Conservation (phyloP, 768 basidiomycete species). For the Clavaria fumosa region DNA sequence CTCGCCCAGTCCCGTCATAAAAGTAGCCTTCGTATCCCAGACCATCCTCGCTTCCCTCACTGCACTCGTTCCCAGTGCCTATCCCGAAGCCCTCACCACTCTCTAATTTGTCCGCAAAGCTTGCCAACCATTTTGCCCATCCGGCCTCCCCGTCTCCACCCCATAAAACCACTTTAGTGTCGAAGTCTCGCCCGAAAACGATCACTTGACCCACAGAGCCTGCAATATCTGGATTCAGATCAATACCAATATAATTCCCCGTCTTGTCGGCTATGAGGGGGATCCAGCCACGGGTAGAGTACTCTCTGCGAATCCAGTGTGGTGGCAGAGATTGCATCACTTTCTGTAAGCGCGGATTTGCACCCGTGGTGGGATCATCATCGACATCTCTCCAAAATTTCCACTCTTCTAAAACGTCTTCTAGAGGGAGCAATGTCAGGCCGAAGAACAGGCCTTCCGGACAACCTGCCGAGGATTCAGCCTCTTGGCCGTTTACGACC, state of each 20-base stretch:
- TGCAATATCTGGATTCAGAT: conserved; percentile 70
- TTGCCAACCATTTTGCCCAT: conserved; percentile 90
- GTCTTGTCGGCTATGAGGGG: conserved; percentile 87
- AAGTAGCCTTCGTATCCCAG: conserved; percentile 82
- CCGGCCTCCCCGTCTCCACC: conserved; percentile 79
- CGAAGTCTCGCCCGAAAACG: conserved; percentile 97
- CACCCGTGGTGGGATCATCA: conserved; percentile 72
- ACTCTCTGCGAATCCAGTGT: conserved; percentile 75
- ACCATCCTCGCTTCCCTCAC: conserved; percentile 68
- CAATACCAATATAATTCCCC: conserved; percentile 94
- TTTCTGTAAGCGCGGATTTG: conserved; percentile 52
- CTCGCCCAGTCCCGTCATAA: conserved; percentile 62
- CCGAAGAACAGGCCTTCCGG: conserved; percentile 91
- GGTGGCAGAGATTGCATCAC: conserved; percentile 84
- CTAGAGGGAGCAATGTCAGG: conserved; percentile 81
- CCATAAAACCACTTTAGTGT: conserved; percentile 93
- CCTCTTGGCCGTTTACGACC: conserved; percentile 84
- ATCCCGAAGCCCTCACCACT: conserved; percentile 79
- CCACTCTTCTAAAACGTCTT: conserved; percentile 93
- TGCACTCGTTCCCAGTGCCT: conserved; percentile 37
- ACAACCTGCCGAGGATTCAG: conserved; percentile 75
- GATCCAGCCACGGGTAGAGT: conserved; percentile 93
- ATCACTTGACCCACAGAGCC: conserved; percentile 87
- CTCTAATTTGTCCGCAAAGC: conserved; percentile 87
- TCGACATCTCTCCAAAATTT: conserved; percentile 92